Evolutionary conservation across 2,329 filamentous ascomycete genomes (phyloP).

Genomic region (Trichophyton schoenleinii): DNA sequence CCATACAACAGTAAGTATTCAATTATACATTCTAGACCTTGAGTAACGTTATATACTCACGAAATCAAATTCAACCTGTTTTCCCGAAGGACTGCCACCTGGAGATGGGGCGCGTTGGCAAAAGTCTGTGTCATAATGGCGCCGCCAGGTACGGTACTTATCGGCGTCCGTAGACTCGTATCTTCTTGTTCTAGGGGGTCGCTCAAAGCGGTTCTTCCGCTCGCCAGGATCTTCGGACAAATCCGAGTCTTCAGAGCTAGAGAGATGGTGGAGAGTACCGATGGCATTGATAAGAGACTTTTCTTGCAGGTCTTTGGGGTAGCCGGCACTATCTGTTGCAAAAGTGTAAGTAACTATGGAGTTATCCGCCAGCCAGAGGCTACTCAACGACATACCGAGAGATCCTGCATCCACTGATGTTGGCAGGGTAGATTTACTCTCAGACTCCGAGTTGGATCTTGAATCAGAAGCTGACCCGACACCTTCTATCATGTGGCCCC

Average conservation of each 20-base stretch:
- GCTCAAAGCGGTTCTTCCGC: conserved; percentile 1
- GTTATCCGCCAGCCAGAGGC: background rate
- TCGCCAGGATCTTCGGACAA: background rate
- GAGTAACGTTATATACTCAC: background rate
- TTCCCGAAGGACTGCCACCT: background rate
- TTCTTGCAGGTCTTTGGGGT: background rate
- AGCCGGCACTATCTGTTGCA: background rate
- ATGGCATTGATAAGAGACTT: background rate
- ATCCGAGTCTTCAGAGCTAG: background rate
- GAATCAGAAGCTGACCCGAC: background rate
- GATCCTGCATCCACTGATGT: background rate
- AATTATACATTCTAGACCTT: background rate
- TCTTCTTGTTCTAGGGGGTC: background rate
- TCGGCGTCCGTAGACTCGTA: background rate
- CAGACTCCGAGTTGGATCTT: background rate
- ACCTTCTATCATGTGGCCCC: conserved; percentile 15
- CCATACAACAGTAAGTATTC: background rate
- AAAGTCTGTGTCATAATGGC: too few relatives aligned
- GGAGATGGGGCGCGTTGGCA: background rate
- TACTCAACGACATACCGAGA: background rate
- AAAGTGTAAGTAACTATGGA: background rate
- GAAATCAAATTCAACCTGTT: background rate
- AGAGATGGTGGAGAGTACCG: background rate
- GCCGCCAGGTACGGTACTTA: background rate
- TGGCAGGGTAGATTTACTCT: background rate